Conservation (phyloP, 768 basidiomycete species). For the Mycena belliarum region DNA sequence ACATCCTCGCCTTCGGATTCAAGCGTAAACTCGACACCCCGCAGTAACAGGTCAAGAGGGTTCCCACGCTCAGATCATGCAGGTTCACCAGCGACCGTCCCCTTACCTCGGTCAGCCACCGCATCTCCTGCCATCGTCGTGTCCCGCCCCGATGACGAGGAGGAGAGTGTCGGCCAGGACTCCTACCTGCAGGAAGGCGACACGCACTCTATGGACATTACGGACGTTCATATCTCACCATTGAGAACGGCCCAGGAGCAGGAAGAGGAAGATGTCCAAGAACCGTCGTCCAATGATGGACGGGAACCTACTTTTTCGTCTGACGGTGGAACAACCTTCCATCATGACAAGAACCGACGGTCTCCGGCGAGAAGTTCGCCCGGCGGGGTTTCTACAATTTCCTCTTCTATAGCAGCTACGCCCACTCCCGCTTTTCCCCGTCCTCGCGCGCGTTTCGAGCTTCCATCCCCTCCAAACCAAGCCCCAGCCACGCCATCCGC, state of each 20-base stretch:
- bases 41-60: constrained; percentile 48
- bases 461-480: constrained; percentile 46
- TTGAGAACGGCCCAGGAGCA: constrained; percentile 27
- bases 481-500: constrained; percentile 35
- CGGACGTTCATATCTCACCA: constrained; percentile 51
- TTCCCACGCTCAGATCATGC: constrained; percentile 39
- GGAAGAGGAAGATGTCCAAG: constrained; percentile 23
- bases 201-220: constrained; percentile 53
- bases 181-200: constrained; percentile 35
- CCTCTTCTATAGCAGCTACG: constrained; percentile 60
- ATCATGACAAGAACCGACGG: constrained; percentile 25
- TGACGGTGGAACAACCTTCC: constrained; percentile 28
- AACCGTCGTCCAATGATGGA: constrained; percentile 24
- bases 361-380: too few species aligned
- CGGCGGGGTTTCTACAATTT: too few species aligned
- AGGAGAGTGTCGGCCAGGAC: constrained; percentile 30
- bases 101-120: constrained; percentile 53
- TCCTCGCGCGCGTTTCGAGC: constrained; percentile 61
- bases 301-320: constrained; percentile 35
- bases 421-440: constrained; percentile 70
- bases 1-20: constrained; percentile 61
- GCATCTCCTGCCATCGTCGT: constrained; percentile 46
- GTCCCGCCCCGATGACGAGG: constrained; percentile 23
- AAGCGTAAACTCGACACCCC: constrained; percentile 64
- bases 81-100: constrained; percentile 48